These are phyloP conservation scores for Globisporangium acanthophoron DNA, from an alignment of 352 stramenopile genomes.

Conservation along the genomic window DNA sequence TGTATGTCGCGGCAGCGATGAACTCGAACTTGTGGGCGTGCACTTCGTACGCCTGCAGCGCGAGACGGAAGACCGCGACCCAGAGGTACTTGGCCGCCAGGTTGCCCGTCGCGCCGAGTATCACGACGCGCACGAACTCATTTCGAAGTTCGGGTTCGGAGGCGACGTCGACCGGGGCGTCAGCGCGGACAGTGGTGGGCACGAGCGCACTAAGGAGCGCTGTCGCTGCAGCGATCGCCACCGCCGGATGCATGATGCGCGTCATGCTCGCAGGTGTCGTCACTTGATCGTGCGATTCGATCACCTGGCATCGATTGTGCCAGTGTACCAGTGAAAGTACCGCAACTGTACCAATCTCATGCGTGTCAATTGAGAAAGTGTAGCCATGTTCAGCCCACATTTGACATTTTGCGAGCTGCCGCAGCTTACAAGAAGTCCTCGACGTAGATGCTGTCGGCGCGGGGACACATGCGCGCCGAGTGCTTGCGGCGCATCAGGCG, in stretches of 20 bases:
- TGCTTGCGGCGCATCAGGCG: slow-evolving; percentile 12
- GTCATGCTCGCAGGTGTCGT: too few relatives aligned
- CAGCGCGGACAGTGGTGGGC: not conserved
- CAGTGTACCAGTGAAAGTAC: too few relatives aligned
- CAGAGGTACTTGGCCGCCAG: slow-evolving; percentile 83
- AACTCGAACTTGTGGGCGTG: slow-evolving; percentile 20
- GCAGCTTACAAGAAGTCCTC: slow-evolving; percentile 32
- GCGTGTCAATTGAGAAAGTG: too few relatives aligned
- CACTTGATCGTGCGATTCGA: too few relatives aligned
- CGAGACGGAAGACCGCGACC: slow-evolving; percentile 61
- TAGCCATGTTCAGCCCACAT: not conserved
- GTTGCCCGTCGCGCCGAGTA: slow-evolving; percentile 72
- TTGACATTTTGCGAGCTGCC: not conserved
- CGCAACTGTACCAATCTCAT: not conserved
- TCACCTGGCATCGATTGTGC: too few relatives aligned
- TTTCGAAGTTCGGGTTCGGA: not conserved
- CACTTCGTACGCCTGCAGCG: slow-evolving; percentile 19
- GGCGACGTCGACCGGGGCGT: not conserved
- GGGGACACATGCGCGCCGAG: slow-evolving; percentile 22
- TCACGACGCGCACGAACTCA: slow-evolving; percentile 35
- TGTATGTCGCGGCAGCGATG: slow-evolving; percentile 38
- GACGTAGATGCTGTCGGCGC: slow-evolving; percentile 35
- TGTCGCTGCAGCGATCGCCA: not conserved
- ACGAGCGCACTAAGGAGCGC: not conserved
- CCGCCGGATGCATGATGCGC: not conserved